phyloP scores from a whole-genome alignment of 2,329 filamentous ascomycete species.

The Macrophomina phaseolina region DNA sequence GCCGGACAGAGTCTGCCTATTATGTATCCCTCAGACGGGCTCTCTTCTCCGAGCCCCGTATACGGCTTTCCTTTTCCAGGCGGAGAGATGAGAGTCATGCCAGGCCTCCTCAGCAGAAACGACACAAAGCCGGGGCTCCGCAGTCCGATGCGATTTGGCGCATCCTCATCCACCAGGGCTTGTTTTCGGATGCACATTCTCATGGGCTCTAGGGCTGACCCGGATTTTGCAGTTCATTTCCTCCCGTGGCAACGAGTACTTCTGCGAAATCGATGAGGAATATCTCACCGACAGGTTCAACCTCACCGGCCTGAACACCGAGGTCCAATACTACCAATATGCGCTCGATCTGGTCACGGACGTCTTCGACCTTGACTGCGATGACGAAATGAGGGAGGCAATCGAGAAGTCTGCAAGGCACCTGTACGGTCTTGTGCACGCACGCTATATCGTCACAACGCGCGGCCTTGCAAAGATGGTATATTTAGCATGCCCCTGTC shows the following conservation, averaged over 20 bases:
- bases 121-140: background rate
- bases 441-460: constrained; percentile 95
- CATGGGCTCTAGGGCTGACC: background rate
- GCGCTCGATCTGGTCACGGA: constrained; percentile 96
- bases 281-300: constrained; percentile 99
- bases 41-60: background rate
- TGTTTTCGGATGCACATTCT: background rate
- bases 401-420: constrained; percentile 97
- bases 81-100: background rate
- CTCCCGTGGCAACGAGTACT: constrained; percentile 97
- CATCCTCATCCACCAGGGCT: background rate
- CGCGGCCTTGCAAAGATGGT: constrained; percentile 96
- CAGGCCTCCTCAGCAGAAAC: constrained; percentile 1
- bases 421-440: constrained; percentile 94
- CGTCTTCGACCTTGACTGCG: constrained; percentile 97
- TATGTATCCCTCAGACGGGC: background rate
- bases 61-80: background rate
- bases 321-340: constrained; percentile 99
- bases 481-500: constrained; percentile 38
- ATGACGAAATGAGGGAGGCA: constrained; percentile 96
- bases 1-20: background rate
- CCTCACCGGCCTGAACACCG: constrained; percentile 92
- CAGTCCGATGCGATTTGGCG: background rate
- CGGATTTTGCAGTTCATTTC: constrained; percentile 83
- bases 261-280: constrained; percentile 99